phyloP scores from a whole-genome alignment of 2,329 filamentous ascomycete species.

The Phoma herbarum region DNA sequence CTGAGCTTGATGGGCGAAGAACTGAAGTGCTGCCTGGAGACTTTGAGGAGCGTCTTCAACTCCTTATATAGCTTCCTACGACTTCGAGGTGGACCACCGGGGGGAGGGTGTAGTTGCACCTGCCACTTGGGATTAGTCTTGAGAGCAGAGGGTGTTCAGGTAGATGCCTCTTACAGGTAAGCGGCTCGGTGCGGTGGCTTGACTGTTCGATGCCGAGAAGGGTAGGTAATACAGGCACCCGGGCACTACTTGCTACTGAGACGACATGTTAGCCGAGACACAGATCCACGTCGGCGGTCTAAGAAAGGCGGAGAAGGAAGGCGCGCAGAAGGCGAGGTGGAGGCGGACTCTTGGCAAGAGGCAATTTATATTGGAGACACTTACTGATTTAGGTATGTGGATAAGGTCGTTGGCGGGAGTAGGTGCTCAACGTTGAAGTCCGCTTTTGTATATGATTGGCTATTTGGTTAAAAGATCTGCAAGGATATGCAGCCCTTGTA shows the following conservation, averaged over 20 bases:
- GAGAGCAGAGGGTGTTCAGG: conserved; percentile 25
- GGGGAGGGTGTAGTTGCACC: conserved; percentile 34
- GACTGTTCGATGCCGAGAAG: conserved; percentile 38
- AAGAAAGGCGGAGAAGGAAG: conserved; percentile 25
- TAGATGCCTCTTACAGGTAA: conserved; percentile 26
- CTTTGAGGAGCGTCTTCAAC: background rate
- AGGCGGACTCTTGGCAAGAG: conserved; percentile 38
- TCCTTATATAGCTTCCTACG: conserved; percentile 44
- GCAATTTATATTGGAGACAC: conserved; percentile 40
- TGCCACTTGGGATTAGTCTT: conserved; percentile 43
- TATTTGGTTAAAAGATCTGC: conserved; percentile 22
- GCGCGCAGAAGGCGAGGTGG: conserved; percentile 20
- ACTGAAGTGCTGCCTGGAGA: conserved; percentile 38
- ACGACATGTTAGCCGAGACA: conserved; percentile 38
- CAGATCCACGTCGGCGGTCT: background rate
- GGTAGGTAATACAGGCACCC: conserved; percentile 41
- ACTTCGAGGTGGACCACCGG: conserved; percentile 21
- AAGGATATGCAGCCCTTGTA: conserved; percentile 25
- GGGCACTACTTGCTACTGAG: conserved; percentile 23
- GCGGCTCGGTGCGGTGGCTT: conserved; percentile 39
- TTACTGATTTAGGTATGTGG: conserved; percentile 43
- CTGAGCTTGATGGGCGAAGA: conserved; percentile 32
- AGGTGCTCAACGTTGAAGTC: conserved; percentile 24
- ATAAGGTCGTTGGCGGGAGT: conserved; percentile 3
- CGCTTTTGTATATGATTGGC: background rate